A percentile compares a stretch with the other conserved stretches of the same genome.
These are phyloP conservation scores for Pouteria glomerata DNA, from an alignment of 148 eudicot genomes.

Conservation along the genomic window DNA sequence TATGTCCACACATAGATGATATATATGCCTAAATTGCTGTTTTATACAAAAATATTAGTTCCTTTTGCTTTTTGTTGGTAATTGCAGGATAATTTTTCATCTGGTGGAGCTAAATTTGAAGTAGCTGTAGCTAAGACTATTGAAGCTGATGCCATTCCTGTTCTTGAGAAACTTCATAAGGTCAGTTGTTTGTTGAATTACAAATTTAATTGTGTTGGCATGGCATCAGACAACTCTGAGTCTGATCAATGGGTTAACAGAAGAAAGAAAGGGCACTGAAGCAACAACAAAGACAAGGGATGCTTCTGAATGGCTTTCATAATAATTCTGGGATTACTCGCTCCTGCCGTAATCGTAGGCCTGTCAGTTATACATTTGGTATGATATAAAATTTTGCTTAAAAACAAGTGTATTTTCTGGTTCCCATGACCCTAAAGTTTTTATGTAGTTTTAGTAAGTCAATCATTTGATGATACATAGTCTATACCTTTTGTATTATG, in stretches of 20 bases:
- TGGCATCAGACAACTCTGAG: conserved; percentile 1
- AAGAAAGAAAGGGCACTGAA: conserved; percentile 60
- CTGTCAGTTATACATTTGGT: conserved; percentile 80
- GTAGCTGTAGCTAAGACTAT: conserved; percentile 50
- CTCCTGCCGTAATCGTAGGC: conserved; percentile 59
- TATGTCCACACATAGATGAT: too few species aligned
- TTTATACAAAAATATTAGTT: neutral
- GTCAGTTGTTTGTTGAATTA: conserved; percentile 23
- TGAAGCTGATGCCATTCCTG: conserved; percentile 69
- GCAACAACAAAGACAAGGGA: conserved; percentile 38
- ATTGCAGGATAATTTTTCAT: conserved; percentile 60
- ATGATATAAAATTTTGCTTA: conserved; percentile 21
- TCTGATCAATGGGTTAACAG: conserved; percentile 30
- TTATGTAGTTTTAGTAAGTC: conserved; percentile 1
- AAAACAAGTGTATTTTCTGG: neutral
- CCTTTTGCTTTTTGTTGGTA: conserved; percentile 8
- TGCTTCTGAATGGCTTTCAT: conserved; percentile 29
- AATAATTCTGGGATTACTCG: conserved; percentile 42
- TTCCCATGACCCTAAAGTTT: neutral
- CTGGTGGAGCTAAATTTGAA: conserved; percentile 48
- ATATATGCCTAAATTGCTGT: too few species aligned
- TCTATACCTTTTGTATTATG: neutral
- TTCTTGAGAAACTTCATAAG: conserved; percentile 59
- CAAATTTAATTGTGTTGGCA: conserved; percentile 1
- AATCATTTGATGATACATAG: neutral